These are phyloP conservation scores for Ascochyta clinopodiicola DNA, from an alignment of 2,329 filamentous ascomycete species.

Conservation along the genomic window DNA sequence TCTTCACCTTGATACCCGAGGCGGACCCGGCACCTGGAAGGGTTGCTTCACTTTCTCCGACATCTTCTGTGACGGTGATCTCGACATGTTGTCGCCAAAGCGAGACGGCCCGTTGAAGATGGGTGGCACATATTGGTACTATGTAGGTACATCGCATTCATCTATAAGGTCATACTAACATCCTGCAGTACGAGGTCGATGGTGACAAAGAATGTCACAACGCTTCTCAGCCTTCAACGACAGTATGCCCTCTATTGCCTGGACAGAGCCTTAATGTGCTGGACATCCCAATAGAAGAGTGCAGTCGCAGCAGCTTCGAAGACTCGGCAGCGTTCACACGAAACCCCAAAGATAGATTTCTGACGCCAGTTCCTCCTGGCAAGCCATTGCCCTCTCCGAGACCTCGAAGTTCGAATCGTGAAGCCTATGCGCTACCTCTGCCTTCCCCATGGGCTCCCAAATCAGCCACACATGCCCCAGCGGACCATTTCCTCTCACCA, in stretches of 20 bases:
- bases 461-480: constrained; percentile 40
- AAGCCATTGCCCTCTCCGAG: constrained; percentile 31
- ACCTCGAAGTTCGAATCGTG: constrained; percentile 23
- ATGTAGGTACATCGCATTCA: constrained; percentile 64
- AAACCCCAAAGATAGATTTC: constrained; percentile 78
- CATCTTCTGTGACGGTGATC: constrained; percentile 80
- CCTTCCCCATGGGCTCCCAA: constrained; percentile 32
- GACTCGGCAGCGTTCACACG: constrained; percentile 75
- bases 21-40: constrained; percentile 79
- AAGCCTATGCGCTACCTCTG: constrained; percentile 26
- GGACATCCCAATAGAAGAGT: constrained; percentile 73
- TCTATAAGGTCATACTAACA: constrained; percentile 16
- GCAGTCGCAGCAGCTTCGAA: constrained; percentile 70
- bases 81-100: constrained; percentile 58
- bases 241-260: constrained; percentile 81
- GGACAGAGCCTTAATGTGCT: constrained; percentile 88
- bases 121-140: constrained; percentile 95
- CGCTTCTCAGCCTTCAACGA: constrained; percentile 74
- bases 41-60: constrained; percentile 87
- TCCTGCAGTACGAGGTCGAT: constrained; percentile 78
- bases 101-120: constrained; percentile 85
- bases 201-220: constrained; percentile 81
- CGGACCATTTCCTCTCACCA: constrained; percentile 30
- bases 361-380: constrained; percentile 65
- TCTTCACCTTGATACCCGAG: constrained; percentile 80